A percentile compares a stretch with the other conserved stretches of the same genome.
phyloP scores from a whole-genome alignment of 352 stramenopile species.

The Lagenidium sp. region DNA sequence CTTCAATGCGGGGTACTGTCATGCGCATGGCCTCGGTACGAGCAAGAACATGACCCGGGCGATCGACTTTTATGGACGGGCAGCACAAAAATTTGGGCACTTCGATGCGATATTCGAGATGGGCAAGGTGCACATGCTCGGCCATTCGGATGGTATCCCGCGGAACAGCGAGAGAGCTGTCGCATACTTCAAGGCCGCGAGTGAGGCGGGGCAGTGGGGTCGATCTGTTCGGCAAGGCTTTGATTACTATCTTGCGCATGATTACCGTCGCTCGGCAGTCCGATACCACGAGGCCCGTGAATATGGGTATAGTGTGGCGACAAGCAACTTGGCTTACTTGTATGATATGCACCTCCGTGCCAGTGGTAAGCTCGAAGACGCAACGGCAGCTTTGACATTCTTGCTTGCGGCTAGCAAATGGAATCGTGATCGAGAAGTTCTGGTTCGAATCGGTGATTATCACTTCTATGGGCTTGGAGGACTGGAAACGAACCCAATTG shows the following conservation, averaged over 20 bases:
- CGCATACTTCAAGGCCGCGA: conserved; percentile 49
- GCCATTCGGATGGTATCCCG: background rate
- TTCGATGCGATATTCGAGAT: conserved; percentile 80
- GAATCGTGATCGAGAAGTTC: conserved; percentile 45
- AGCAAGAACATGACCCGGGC: conserved; percentile 37
- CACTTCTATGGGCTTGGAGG: conserved; percentile 62
- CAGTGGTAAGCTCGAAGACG: conserved; percentile 10
- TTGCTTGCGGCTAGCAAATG: conserved; percentile 21
- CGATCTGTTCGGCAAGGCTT: conserved; percentile 46
- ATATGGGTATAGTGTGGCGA: conserved; percentile 51
- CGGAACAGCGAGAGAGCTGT: conserved; percentile 19
- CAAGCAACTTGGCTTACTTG: conserved; percentile 68
- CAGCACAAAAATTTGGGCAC: conserved; percentile 68
- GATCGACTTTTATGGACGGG: conserved; percentile 48
- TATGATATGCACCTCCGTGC: conserved; percentile 48
- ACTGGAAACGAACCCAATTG: conserved; percentile 15
- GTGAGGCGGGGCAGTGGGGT: conserved; percentile 56
- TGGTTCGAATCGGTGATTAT: conserved; percentile 68
- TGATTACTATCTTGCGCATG: conserved; percentile 31
- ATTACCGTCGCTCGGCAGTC: conserved; percentile 36
- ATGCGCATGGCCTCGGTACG: conserved; percentile 55
- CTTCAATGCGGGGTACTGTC: conserved; percentile 86
- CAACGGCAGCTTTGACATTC: conserved; percentile 27
- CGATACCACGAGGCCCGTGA: conserved; percentile 57
- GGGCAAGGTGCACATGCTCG: conserved; percentile 29